Evolutionary conservation across 305 asterid species (phyloP).

Genomic region (Fraxinus greggii): DNA sequence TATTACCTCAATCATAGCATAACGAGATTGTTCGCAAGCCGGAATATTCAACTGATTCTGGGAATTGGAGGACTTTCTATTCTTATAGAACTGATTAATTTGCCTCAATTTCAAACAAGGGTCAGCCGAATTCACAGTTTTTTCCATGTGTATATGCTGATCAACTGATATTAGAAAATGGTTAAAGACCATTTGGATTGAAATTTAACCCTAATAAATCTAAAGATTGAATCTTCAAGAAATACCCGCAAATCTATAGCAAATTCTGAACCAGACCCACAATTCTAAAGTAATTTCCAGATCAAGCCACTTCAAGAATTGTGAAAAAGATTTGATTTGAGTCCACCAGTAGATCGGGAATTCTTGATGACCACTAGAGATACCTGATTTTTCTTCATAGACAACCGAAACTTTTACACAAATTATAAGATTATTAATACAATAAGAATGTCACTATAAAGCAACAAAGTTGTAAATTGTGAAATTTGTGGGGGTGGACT

Average conservation of each 20-base stretch:
- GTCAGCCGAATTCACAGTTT: conserved; percentile 35
- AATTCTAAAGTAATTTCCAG: conserved; percentile 13
- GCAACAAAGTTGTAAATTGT: not conserved
- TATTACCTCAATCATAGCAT: conserved; percentile 43
- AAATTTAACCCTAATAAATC: conserved; percentile 3
- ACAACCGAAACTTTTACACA: conserved; percentile 12
- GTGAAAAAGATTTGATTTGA: conserved; percentile 10
- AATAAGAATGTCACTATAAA: conserved; percentile 13
- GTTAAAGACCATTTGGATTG: conserved; percentile 46
- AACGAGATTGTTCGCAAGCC: conserved; percentile 42
- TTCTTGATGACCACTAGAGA: conserved; percentile 29
- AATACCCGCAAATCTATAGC: conserved; percentile 34
- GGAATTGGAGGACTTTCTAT: conserved; percentile 22
- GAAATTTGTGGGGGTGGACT: conserved; percentile 11
- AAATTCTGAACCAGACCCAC: conserved; percentile 35
- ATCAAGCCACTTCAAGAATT: conserved; percentile 29
- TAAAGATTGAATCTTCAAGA: not conserved
- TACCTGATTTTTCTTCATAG: conserved; percentile 1
- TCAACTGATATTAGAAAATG: conserved; percentile 33
- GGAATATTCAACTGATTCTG: conserved; percentile 37
- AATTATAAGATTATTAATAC: not conserved
- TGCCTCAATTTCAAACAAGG: conserved; percentile 39
- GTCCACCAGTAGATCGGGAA: conserved; percentile 33
- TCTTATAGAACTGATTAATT: conserved; percentile 37
- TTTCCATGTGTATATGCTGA: conserved; percentile 33